Evolutionary conservation across 805 yeast genomes (phyloP), one percentile per base, ranked within the genome.

Genomic region (Diddensiella transvaalensis): DNA sequence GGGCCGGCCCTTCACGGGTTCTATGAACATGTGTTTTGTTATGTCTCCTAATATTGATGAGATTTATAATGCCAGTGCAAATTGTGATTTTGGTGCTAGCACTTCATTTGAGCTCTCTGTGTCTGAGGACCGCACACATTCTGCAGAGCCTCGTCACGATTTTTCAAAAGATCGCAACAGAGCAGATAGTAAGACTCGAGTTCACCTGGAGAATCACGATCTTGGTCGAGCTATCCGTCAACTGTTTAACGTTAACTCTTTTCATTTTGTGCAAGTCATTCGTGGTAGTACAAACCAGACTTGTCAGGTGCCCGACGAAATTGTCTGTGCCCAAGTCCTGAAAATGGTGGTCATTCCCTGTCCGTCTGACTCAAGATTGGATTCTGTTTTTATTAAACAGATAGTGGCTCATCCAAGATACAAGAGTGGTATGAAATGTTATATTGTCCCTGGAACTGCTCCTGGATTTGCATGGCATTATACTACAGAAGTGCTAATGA

Each of bases 371-470:
- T 40, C 39, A 22, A 15, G 39, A 11, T 30, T 51, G 17, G 65
- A 72, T 22, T 72, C 79, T 35, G 63, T 74, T 3, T 80, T 77
- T 56, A 63, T 80, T 43, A 80, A 80, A 61, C 78, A 78, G 50
- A 68, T 75, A 21, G 74, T 79, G 29, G 84, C 84, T 11, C 66
- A 83, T 54, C 85, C 85, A 10, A 62, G 85, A 29, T 80, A 80
- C 61, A 80, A 80, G 58, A 69, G 78, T 3, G 78, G 77, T 53
- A 80, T 80, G 85, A 76, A 78, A 58, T 74, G 80, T n/a, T 80
- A 75, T 61, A 55, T 80, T 17, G 63, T 80, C 3, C 82, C 83
- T 2, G 63, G 71, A 22, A 56, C 32, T n/a, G 19, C 44, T 17
- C 21, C 44, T 4, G 8, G 26, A 17, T 24, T 38, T 2, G 26